Evolutionary conservation across 2,329 filamentous ascomycete species (phyloP).

Genomic region (Cadophora gregata): DNA sequence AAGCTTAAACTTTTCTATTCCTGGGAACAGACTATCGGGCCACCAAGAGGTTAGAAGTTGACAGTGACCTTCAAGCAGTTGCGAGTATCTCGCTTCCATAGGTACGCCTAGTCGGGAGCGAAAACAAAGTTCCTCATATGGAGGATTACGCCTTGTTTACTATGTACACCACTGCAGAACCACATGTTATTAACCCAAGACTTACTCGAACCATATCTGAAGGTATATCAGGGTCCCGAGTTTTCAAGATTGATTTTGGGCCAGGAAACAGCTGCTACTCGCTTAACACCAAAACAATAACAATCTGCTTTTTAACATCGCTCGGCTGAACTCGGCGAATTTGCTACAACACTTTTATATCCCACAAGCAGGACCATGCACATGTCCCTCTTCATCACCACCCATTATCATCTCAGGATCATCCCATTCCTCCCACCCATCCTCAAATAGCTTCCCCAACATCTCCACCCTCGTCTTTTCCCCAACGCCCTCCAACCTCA

Average conservation of each 20-base stretch:
- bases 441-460: constrained; percentile 3
- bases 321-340: background rate
- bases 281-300: background rate
- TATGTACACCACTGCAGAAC: too few relatives aligned
- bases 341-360: background rate
- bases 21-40: background rate
- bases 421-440: constrained; percentile 12
- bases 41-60: background rate
- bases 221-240: too few relatives aligned
- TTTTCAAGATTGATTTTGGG: too few relatives aligned
- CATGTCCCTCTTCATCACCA: constrained; percentile 2
- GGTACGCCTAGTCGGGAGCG: too few relatives aligned
- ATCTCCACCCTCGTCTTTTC: constrained; percentile 3
- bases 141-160: too few relatives aligned
- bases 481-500: constrained; percentile 5
- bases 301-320: background rate
- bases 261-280: too few relatives aligned
- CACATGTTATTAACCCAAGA: too few relatives aligned
- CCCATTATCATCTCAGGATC: constrained; percentile 5
- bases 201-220: too few relatives aligned
- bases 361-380: constrained; percentile 4
- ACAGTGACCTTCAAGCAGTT: too few relatives aligned
- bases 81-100: too few relatives aligned
- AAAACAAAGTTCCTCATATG: too few relatives aligned
- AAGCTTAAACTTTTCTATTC: background rate